Evolutionary conservation across 495 filamentous ascomycete species (phyloP).

Genomic region (Neurospora sp.): DNA sequence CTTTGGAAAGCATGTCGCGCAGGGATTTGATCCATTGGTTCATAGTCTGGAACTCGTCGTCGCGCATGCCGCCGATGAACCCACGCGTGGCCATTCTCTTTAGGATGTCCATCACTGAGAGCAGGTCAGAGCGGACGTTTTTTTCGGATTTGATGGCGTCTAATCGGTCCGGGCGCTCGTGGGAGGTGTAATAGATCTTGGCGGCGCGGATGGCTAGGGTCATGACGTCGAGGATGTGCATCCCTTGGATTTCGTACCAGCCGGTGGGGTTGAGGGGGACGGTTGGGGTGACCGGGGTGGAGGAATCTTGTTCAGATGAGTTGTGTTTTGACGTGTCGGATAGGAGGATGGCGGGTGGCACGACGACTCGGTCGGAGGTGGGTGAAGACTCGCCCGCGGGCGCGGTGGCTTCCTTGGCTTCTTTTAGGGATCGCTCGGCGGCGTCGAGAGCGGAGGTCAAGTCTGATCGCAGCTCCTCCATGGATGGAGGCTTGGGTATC

Average conservation of each 20-base stretch:
- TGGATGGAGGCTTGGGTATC: slow-evolving; percentile 76
- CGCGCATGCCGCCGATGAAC: slow-evolving; percentile 73
- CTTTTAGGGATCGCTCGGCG: slow-evolving; percentile 53
- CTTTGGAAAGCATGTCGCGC: slow-evolving; percentile 59
- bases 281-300: background rate
- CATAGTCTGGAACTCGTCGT: slow-evolving; percentile 63
- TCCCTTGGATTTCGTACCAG: slow-evolving; percentile 80
- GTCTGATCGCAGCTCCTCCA: slow-evolving; percentile 64
- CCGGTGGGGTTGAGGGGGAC: slow-evolving; percentile 24
- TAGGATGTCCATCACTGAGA: slow-evolving; percentile 77
- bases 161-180: slow-evolving; percentile 72
- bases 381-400: slow-evolving; percentile 7
- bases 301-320: background rate
- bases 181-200: slow-evolving; percentile 86
- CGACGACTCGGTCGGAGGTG: slow-evolving; percentile 15
- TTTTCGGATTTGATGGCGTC: slow-evolving; percentile 77
- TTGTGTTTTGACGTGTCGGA: background rate
- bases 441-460: slow-evolving; percentile 56
- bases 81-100: slow-evolving; percentile 82
- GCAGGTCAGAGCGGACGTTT: slow-evolving; percentile 65
- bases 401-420: slow-evolving; percentile 24
- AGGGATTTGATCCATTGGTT: slow-evolving; percentile 67
- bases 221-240: slow-evolving; percentile 83
- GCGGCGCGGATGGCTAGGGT: slow-evolving; percentile 91
- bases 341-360: slow-evolving; percentile 8